Conservation (phyloP, 2,329 filamentous ascomycete genomes). For the Raffaelea albimanens region DNA sequence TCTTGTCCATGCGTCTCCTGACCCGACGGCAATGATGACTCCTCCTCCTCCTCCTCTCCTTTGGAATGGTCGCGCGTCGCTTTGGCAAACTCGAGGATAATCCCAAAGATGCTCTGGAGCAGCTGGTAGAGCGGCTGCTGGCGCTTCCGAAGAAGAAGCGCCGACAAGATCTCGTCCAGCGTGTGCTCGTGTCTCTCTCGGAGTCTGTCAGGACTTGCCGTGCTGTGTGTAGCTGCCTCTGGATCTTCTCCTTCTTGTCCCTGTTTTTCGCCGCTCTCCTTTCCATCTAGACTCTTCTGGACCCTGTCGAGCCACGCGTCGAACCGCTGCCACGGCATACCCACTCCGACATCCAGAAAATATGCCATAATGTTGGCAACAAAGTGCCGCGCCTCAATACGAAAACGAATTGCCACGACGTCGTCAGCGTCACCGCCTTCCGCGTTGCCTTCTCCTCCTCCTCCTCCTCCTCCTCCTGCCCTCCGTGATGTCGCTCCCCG, state of each 20-base stretch:
- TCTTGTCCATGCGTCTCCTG: too few relatives aligned
- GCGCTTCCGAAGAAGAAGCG: conserved; percentile 62
- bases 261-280: not conserved
- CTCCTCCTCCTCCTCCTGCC: not conserved
- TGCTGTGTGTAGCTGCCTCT: too few relatives aligned
- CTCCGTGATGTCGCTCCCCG: conserved; percentile 31
- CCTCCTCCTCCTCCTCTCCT: not conserved
- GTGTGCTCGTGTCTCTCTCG: conserved; percentile 61
- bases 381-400: conserved; percentile 72
- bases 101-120: conserved; percentile 65
- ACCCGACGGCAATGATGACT: too few relatives aligned
- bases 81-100: conserved; percentile 64
- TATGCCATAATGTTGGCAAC: conserved; percentile 64
- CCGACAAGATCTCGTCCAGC: conserved; percentile 66
- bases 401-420: conserved; percentile 43
- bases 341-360: conserved; percentile 70
- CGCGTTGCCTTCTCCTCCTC: not conserved
- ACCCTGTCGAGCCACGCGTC: conserved; percentile 55
- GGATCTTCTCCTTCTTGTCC: too few relatives aligned
- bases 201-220: conserved; percentile 52
- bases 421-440: not conserved
- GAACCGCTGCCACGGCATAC: conserved; percentile 63
- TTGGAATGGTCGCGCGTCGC: conserved; percentile 28
- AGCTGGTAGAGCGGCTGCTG: conserved; percentile 65
- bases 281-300: conserved; percentile 41